Conservation (phyloP, 2,329 filamentous ascomycete species). For the Aspergillus terreus region DNA sequence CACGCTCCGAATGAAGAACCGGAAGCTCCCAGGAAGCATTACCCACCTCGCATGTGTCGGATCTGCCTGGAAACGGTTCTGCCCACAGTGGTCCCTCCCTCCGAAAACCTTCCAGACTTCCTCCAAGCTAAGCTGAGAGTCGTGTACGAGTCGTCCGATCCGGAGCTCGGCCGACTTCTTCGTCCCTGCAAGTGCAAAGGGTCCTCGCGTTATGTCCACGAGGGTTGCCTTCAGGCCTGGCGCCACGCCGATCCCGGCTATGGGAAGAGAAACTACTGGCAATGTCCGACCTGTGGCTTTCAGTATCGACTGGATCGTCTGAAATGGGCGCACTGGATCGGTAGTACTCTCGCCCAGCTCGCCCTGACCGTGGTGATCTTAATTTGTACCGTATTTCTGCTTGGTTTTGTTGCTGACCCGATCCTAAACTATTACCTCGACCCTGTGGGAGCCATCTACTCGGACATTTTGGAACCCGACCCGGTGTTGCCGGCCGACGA, state of each 20-base stretch:
- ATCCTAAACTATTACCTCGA: conserved; percentile 87
- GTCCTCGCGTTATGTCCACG: conserved; percentile 88
- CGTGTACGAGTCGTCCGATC: conserved; percentile 70
- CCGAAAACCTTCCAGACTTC: conserved; percentile 53
- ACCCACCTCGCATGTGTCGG: conserved; percentile 73
- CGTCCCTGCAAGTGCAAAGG: conserved; percentile 93
- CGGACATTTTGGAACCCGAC: conserved; percentile 40
- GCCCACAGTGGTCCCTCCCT: conserved; percentile 56
- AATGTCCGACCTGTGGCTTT: conserved; percentile 85
- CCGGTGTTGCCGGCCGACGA: conserved; percentile 39
- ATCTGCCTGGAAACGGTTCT: conserved; percentile 77
- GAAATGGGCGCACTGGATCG: conserved; percentile 67
- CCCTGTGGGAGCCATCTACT: conserved; percentile 62
- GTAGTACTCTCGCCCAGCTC: conserved; percentile 64
- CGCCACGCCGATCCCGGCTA: conserved; percentile 67
- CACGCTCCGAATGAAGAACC: conserved; percentile 12
- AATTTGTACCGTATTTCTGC: conserved; percentile 67
- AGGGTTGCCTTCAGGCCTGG: conserved; percentile 82
- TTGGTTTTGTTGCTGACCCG: conserved; percentile 90
- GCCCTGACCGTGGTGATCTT: conserved; percentile 70
- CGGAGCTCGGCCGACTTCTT: conserved; percentile 71
- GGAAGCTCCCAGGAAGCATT: conserved; percentile 44
- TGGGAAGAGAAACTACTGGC: conserved; percentile 69
- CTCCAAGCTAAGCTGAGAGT: conserved; percentile 57
- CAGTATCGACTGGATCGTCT: conserved; percentile 75